phyloP scores from a whole-genome alignment of 192 early-diverging fungal genomes.

The Coemansia sp. region DNA sequence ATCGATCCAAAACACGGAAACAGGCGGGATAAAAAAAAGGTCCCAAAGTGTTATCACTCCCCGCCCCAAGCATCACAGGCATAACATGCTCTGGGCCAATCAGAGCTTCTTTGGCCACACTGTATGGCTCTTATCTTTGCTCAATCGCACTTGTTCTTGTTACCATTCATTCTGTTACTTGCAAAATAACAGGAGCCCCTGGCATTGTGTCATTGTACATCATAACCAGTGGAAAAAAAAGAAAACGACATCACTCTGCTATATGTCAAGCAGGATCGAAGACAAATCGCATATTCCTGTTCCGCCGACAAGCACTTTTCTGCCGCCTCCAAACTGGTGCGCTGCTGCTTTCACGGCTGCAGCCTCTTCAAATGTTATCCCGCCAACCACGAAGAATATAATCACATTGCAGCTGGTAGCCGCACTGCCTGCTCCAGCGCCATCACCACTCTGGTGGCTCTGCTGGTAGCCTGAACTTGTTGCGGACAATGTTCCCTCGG shows the following conservation, averaged over 20 bases:
- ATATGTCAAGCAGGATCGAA: background rate
- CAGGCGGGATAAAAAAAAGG: no score
- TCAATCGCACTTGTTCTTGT: no score
- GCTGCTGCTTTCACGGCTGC: constrained; percentile 27
- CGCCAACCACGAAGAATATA: constrained; percentile 48
- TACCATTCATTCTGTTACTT: no score
- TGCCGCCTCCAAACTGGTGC: constrained; percentile 24
- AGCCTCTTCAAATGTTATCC: constrained; percentile 45
- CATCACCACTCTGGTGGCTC: background rate
- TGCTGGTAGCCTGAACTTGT: constrained; percentile 7
- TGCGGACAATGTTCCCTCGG: constrained; percentile 10
- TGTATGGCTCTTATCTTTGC: no score
- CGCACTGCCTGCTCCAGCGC: constrained; percentile 28
- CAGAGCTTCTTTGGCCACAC: no score
- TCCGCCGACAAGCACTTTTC: constrained; percentile 36
- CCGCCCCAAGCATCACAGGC: no score
- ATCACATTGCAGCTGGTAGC: constrained; percentile 24
- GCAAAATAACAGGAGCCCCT: no score
- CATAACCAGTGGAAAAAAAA: no score
- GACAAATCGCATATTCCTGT: constrained; percentile 14
- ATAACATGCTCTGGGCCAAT: no score
- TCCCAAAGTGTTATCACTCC: no score
- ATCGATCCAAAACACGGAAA: no score
- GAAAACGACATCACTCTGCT: background rate
- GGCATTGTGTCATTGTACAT: no score